phyloP scores from a whole-genome alignment of 1,284 basidiomycete species.

The Fomitopsis palustris region DNA sequence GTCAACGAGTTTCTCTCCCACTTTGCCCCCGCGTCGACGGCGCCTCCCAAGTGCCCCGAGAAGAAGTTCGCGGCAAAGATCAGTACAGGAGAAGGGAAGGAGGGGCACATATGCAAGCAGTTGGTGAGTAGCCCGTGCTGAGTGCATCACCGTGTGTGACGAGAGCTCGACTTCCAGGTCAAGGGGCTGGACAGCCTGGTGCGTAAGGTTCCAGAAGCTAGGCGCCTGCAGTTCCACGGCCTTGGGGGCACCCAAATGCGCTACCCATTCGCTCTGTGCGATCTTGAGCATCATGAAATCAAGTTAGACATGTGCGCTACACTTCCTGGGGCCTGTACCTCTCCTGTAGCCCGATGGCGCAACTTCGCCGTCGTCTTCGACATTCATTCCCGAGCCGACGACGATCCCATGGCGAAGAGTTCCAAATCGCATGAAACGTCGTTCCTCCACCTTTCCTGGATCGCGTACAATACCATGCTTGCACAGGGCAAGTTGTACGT shows the following conservation, averaged over 20 bases:
- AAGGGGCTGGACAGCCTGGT: background rate
- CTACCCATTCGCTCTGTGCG: background rate
- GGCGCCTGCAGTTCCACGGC: background rate
- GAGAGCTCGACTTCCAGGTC: background rate
- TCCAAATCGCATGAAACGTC: background rate
- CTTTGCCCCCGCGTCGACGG: background rate
- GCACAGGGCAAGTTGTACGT: constrained; percentile 8
- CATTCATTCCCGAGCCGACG: background rate
- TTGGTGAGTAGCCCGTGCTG: background rate
- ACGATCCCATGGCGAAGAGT: background rate
- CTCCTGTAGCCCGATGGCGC: background rate
- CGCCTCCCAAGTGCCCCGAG: background rate
- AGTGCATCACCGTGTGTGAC: background rate
- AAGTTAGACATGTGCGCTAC: background rate
- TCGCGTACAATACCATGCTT: constrained; percentile 9
- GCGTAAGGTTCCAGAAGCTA: background rate
- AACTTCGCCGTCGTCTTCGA: background rate
- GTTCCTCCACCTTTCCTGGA: constrained; percentile 3
- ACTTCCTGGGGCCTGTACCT: background rate
- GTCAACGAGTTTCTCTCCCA: background rate
- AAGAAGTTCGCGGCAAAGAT: background rate
- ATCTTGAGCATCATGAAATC: background rate
- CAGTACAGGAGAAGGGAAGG: background rate
- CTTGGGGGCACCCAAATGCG: background rate
- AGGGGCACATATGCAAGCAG: background rate